Evolutionary conservation across 1,284 basidiomycete genomes (phyloP), one percentile per base, ranked within the genome.

Genomic region (Ustilago loliicola): DNA sequence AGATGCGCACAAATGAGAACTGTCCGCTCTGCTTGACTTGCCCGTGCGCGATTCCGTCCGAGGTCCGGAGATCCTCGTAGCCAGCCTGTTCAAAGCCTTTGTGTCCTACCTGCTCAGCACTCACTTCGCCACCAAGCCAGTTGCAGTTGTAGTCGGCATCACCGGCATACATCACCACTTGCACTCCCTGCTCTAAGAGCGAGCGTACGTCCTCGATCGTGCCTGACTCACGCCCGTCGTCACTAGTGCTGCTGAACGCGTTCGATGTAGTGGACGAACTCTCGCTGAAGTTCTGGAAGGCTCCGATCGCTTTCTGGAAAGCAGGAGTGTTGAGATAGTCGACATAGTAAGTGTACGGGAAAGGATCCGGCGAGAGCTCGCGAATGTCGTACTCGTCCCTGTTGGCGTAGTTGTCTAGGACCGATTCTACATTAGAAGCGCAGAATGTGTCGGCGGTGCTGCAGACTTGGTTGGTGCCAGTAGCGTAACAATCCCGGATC

Each of bases 101-200:
- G 59, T 70, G 72, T 10, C 58, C 40, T 7, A 81, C 69, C 30
- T 67, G 57, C 32, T 80, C 65, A 23, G 81, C 73, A 15, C 80
- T 61, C 25, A 65, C 65, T 34, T 77, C 56, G 21, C 61, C 67
- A 10, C 81, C 81, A 2, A 81, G 27, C 67, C 68, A 81, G 52
- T 81, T 81, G 68, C 80, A 81, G 40, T 80, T 80, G 72, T 79
- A 81, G 58, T 81, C 80, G 32, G 80, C 80, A 34, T 81, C 79
- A 10, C 80, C 80, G 4, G 76, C 73, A 36, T 70, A 70, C 59
- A 82, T 59, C 3, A 72, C 72, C 32, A 82, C 80, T 29, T 71
- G 65, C 19, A 81, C 57, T 7, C 77, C 79, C 29, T 65, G 61
- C 1, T 73, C 54, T n/a, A 82, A 52, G 25, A 82, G 67, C n/a